These are phyloP conservation scores for Pleomassaria siparia DNA, from an alignment of 2,329 filamentous ascomycete species.

Conservation along the genomic window DNA sequence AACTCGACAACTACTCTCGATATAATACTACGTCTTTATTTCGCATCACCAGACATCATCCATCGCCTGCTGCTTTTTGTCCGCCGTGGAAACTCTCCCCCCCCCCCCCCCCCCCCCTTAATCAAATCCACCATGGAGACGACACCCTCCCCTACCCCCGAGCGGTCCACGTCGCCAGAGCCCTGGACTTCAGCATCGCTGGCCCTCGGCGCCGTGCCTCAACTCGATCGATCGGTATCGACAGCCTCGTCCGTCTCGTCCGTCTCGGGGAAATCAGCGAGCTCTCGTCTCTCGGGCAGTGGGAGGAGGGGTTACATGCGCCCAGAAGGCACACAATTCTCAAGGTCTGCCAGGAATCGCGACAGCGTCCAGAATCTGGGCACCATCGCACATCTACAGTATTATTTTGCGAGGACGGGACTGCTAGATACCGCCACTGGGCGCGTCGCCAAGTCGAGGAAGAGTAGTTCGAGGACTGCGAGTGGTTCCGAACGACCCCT, in stretches of 20 bases:
- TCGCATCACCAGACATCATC: background rate
- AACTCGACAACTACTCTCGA: background rate
- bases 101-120: background rate
- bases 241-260: conserved; percentile 58
- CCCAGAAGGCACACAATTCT: conserved; percentile 84
- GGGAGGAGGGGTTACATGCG: conserved; percentile 78
- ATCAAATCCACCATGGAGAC: conserved; percentile 1
- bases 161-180: conserved; percentile 58
- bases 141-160: conserved; percentile 46
- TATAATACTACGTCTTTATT: background rate
- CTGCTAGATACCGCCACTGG: conserved; percentile 91
- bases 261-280: conserved; percentile 65
- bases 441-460: conserved; percentile 72
- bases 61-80: background rate
- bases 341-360: conserved; percentile 82
- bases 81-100: background rate
- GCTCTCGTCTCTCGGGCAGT: conserved; percentile 52
- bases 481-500: conserved; percentile 33
- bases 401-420: conserved; percentile 96
- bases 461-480: conserved; percentile 42
- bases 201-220: conserved; percentile 61
- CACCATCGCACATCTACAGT: conserved; percentile 95
- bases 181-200: conserved; percentile 64
- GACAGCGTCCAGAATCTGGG: conserved; percentile 96
- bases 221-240: conserved; percentile 66